Conservation (phyloP, 2,329 filamentous ascomycete genomes). For the Arthroderma uncinatum region DNA sequence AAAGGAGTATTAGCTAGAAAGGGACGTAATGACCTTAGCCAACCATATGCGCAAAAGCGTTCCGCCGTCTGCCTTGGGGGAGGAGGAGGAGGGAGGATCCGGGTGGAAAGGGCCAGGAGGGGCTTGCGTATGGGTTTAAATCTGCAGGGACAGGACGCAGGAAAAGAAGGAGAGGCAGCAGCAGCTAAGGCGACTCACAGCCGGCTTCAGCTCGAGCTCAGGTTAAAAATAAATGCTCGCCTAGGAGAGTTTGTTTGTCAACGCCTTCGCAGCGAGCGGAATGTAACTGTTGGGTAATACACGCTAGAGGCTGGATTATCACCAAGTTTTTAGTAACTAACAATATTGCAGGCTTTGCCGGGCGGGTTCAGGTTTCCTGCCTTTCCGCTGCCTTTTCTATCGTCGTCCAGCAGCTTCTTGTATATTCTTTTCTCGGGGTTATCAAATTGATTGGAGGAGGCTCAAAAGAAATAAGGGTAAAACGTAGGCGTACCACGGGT, state of each 20-base stretch:
- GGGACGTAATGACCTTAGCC: not conserved
- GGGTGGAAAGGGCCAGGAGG: not conserved
- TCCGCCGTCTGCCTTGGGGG: not conserved
- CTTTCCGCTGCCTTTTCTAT: too few relatives aligned
- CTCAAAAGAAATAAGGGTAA: too few relatives aligned
- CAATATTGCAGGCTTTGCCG: not conserved
- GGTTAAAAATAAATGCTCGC: not conserved
- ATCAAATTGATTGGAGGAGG: too few relatives aligned
- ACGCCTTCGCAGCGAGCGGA: not conserved
- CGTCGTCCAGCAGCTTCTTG: too few relatives aligned
- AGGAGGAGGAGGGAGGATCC: not conserved
- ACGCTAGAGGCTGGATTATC: not conserved
- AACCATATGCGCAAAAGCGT: not conserved
- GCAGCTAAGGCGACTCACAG: not conserved
- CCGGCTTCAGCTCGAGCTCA: not conserved
- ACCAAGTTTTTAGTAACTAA: not conserved
- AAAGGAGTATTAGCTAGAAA: not conserved
- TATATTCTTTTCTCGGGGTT: too few relatives aligned
- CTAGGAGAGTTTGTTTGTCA: not conserved
- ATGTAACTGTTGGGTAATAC: not conserved
- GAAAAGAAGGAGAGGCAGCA: not conserved
- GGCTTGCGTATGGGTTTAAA: not conserved
- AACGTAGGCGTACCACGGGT: not conserved
- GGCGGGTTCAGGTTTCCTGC: not conserved
- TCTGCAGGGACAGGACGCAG: too few relatives aligned